These are phyloP conservation scores for Eucalyptus marginata DNA, from an alignment of 345 rosid genomes.

Conservation along the genomic window DNA sequence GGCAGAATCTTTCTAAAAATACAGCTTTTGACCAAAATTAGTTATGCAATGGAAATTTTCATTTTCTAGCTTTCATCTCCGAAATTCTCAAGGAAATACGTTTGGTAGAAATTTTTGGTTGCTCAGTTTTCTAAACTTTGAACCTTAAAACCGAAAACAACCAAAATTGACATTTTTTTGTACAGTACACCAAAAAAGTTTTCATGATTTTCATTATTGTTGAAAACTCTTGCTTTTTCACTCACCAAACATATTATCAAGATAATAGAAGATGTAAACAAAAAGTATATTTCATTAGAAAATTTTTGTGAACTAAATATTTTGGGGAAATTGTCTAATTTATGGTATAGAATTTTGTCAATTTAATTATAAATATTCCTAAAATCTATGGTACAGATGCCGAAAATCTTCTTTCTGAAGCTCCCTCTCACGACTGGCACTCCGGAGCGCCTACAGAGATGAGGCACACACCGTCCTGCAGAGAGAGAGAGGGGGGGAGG, in stretches of 20 bases:
- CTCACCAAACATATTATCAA: neutral
- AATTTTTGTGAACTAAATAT: neutral
- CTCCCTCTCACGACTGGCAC: too few species aligned
- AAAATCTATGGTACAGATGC: too few species aligned
- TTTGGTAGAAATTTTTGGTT: too few species aligned
- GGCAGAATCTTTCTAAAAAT: neutral
- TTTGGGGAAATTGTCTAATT: neutral
- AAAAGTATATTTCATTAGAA: neutral
- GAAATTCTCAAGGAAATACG: too few species aligned
- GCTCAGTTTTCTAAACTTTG: too few species aligned
- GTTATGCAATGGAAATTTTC: neutral
- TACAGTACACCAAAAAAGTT: neutral
- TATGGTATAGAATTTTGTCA: too few species aligned
- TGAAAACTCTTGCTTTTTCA: neutral
- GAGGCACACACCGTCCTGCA: too few species aligned
- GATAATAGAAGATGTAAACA: neutral
- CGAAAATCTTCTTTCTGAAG: too few species aligned
- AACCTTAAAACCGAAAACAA: too few species aligned
- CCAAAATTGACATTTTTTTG: neutral
- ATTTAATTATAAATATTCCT: fast-evolving
- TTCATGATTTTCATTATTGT: neutral
- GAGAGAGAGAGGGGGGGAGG: too few species aligned
- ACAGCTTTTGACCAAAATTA: too few species aligned
- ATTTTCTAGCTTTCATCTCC: neutral
- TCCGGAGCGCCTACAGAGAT: too few species aligned